Conservation (phyloP, 306 rosid genomes). For the Begonia masoniana region DNA sequence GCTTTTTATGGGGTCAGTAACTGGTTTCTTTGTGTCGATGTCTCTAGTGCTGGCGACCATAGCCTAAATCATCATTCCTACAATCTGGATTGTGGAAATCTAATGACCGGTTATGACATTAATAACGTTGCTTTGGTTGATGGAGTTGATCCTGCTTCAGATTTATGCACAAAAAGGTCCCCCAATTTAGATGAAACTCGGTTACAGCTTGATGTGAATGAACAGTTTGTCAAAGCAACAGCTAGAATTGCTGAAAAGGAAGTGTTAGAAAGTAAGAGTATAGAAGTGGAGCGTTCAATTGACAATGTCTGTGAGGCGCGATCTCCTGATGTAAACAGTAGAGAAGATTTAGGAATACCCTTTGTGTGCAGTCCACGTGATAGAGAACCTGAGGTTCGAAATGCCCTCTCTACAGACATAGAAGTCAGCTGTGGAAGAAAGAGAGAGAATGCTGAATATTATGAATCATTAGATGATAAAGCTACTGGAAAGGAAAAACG, state of each 20-base stretch:
- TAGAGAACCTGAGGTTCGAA: neutral
- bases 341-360: conserved; percentile 1
- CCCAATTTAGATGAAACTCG: conserved; percentile 1
- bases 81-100: conserved; percentile 6
- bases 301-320: conserved; percentile 2
- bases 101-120: conserved; percentile 7
- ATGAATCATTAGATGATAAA: neutral
- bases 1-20: conserved; percentile 11
- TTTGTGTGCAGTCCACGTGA: neutral
- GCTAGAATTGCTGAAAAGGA: conserved; percentile 6
- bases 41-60: conserved; percentile 7
- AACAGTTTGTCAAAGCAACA: conserved; percentile 5
- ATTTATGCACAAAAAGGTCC: conserved; percentile 1
- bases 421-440: neutral
- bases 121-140: conserved; percentile 3
- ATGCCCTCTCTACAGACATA: neutral
- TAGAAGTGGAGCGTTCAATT: conserved; percentile 2
- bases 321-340: too few relatives aligned
- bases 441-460: conserved; percentile 1
- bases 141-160: conserved; percentile 4
- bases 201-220: conserved; percentile 4
- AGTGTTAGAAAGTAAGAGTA: conserved; percentile 6
- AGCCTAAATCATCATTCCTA: conserved; percentile 6
- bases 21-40: conserved; percentile 33
- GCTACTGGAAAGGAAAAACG: conserved; percentile 6